These are phyloP conservation scores for Jackrogersella minutella DNA, from an alignment of 495 filamentous ascomycete genomes.

Conservation along the genomic window DNA sequence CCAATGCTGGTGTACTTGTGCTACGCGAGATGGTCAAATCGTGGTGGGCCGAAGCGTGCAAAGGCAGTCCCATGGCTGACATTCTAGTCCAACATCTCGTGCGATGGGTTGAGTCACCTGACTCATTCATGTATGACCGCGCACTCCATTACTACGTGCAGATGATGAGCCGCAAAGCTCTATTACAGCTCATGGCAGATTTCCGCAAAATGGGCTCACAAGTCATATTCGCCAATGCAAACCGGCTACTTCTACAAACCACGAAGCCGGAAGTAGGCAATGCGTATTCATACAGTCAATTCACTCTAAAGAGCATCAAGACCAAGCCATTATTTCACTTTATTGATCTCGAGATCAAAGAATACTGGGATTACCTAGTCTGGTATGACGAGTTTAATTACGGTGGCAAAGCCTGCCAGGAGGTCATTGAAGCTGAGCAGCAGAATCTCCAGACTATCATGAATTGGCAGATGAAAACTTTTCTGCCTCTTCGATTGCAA, in stretches of 20 bases:
- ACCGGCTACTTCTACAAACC: slow-evolving; percentile 90
- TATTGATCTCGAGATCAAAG: slow-evolving; percentile 95
- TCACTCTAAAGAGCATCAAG: slow-evolving; percentile 95
- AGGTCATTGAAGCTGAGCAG: slow-evolving; percentile 81
- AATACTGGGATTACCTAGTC: slow-evolving; percentile 99
- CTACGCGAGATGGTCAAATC: slow-evolving; percentile 97
- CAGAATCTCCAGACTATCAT: slow-evolving; percentile 93
- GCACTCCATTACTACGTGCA: slow-evolving; percentile 98
- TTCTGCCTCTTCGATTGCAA: slow-evolving; percentile 82
- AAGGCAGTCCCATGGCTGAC: slow-evolving; percentile 91
- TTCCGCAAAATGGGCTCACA: slow-evolving; percentile 95
- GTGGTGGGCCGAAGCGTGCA: slow-evolving; percentile 96
- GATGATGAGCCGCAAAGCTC: slow-evolving; percentile 95
- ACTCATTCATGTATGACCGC: slow-evolving; percentile 93
- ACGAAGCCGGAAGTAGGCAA: slow-evolving; percentile 97
- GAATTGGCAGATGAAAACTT: slow-evolving; percentile 96
- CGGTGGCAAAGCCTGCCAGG: slow-evolving; percentile 87
- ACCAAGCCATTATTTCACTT: slow-evolving; percentile 96
- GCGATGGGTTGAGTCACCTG: slow-evolving; percentile 92
- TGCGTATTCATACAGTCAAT: slow-evolving; percentile 95
- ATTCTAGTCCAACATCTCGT: slow-evolving; percentile 98
- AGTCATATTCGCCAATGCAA: slow-evolving; percentile 88
- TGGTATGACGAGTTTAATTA: slow-evolving; percentile 99
- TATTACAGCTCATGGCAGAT: slow-evolving; percentile 96
- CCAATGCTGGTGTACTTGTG: slow-evolving; percentile 86